A percentile compares a stretch with the other conserved stretches of the same genome.
phyloP scores from a whole-genome alignment of 169 alveolate genomes.

The Cryptosporidium andersoni region DNA sequence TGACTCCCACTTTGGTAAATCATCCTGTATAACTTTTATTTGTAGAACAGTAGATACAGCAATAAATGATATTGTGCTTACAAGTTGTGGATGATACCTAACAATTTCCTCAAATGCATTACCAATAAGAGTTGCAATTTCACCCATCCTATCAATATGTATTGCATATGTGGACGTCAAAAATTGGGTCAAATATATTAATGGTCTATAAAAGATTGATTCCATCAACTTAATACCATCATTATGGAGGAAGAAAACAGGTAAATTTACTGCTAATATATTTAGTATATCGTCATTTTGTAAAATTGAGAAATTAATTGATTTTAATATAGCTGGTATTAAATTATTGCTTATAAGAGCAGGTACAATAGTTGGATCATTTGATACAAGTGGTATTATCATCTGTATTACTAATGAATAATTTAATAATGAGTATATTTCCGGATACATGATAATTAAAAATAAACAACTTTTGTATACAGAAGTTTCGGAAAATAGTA shows the following conservation, averaged over 20 bases:
- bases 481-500: constrained; percentile 49
- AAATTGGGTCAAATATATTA: constrained; percentile 38
- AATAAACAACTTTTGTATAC: constrained; percentile 56
- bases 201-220: constrained; percentile 22
- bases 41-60: constrained; percentile 32
- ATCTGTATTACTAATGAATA: constrained; percentile 50
- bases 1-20: constrained; percentile 27
- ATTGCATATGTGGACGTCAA: constrained; percentile 58
- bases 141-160: constrained; percentile 69
- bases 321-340: constrained; percentile 46
- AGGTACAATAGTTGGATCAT: constrained; percentile 67
- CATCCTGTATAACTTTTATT: constrained; percentile 23
- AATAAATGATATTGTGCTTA: constrained; percentile 42
- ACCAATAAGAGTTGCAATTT: constrained; percentile 62
- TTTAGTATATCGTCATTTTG: constrained; percentile 62
- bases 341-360: constrained; percentile 39
- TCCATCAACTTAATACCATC: constrained; percentile 60
- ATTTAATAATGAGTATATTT: constrained; percentile 33
- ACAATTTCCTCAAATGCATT: constrained; percentile 69
- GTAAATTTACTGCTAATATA: constrained; percentile 67
- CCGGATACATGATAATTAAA: constrained; percentile 68
- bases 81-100: constrained; percentile 54
- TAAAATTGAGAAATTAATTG: constrained; percentile 34
- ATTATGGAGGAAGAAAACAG: constrained; percentile 58
- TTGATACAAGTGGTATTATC: constrained; percentile 46